Conservation (phyloP, 2,329 filamentous ascomycete genomes). For the Biscogniauxia sp. region DNA sequence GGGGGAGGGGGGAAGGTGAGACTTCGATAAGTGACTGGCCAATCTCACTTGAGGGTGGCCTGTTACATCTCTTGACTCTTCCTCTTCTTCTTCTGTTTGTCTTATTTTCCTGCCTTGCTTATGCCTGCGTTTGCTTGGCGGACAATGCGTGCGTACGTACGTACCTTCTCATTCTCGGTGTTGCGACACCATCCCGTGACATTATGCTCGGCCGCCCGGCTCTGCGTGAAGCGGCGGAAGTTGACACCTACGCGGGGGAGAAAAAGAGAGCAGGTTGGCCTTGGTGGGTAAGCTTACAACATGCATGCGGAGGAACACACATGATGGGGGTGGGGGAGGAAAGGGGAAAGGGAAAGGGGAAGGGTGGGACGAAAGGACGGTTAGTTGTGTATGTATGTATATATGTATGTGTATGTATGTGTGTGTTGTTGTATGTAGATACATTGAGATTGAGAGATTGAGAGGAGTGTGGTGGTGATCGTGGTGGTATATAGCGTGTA, state of each 20-base stretch:
- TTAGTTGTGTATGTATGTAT: background rate
- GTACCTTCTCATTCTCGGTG: slow-evolving; percentile 53
- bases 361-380: background rate
- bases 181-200: slow-evolving; percentile 64
- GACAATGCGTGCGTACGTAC: background rate
- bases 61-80: too few relatives aligned
- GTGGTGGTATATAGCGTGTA: too few relatives aligned
- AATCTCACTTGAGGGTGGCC: too few relatives aligned
- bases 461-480: background rate
- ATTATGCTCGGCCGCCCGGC: slow-evolving; percentile 47
- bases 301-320: background rate
- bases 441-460: too few relatives aligned
- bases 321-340: background rate
- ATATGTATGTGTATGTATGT: background rate
- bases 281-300: too few relatives aligned
- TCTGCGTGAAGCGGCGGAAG: slow-evolving; percentile 56
- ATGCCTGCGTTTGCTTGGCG: too few relatives aligned
- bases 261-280: too few relatives aligned
- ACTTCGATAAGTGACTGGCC: too few relatives aligned
- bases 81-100: too few relatives aligned
- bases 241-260: slow-evolving; percentile 46
- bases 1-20: too few relatives aligned
- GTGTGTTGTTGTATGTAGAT: too few relatives aligned
- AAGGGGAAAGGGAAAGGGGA: background rate
- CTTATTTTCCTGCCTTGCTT: too few relatives aligned